Conservation (phyloP, 129 eudicot genomes). For the Centrapalus pauciflorus region DNA sequence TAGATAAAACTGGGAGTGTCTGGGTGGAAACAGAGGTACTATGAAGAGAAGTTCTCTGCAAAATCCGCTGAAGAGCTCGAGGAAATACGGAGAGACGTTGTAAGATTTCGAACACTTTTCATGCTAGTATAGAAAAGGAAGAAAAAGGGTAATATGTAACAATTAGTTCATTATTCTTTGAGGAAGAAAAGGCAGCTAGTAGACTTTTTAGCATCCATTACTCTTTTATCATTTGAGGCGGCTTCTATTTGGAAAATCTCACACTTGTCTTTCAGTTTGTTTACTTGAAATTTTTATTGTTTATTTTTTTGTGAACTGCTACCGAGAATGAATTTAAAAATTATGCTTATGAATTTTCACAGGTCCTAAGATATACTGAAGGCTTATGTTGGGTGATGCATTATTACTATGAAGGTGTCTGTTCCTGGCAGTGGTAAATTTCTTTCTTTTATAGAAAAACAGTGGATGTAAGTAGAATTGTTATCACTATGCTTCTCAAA, state of each 20-base stretch:
- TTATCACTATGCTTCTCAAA: no score
- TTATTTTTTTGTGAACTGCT: neutral
- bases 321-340: neutral
- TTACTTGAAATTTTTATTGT: neutral
- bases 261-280: neutral
- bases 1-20: slow-evolving; percentile 85
- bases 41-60: slow-evolving; percentile 89
- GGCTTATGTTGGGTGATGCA: slow-evolving; percentile 99
- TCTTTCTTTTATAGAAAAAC: neutral
- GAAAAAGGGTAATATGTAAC: neutral
- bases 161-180: neutral
- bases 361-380: slow-evolving; percentile 82
- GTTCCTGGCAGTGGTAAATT: slow-evolving; percentile 93
- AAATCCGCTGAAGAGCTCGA: slow-evolving; percentile 75
- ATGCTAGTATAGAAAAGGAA: neutral
- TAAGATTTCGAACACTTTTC: slow-evolving; percentile 39
- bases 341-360: neutral
- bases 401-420: slow-evolving; percentile 98
- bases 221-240: neutral
- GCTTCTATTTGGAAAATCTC: neutral
- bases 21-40: slow-evolving; percentile 98
- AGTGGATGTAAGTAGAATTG: no score
- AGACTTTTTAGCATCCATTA: neutral
- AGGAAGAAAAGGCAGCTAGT: neutral
- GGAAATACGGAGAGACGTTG: slow-evolving; percentile 73